Evolutionary conservation across 805 yeast species (phyloP).

Genomic region (Kazachstania kunashirensis): DNA sequence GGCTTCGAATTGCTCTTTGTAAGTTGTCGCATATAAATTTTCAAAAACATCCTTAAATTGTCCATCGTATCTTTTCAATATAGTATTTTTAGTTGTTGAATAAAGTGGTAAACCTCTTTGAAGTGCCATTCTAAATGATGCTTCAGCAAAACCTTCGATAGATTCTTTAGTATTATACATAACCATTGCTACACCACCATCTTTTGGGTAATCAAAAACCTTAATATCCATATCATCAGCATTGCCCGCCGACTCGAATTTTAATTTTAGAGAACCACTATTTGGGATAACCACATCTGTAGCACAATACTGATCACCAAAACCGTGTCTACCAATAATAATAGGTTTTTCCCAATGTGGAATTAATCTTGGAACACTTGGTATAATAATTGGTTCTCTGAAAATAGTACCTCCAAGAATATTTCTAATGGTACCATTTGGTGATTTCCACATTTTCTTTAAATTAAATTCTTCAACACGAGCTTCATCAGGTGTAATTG

Average conservation of each 20-base stretch:
- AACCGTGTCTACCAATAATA: constrained; percentile 95
- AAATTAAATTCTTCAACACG: constrained; percentile 83
- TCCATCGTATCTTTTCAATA: constrained; percentile 89
- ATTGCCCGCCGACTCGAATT: constrained; percentile 63
- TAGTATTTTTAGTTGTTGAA: constrained; percentile 90
- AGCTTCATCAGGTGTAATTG: constrained; percentile 96
- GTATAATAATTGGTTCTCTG: constrained; percentile 92
- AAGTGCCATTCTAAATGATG: constrained; percentile 83
- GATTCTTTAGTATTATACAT: constrained; percentile 96
- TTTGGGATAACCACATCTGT: constrained; percentile 68
- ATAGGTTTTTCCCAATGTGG: constrained; percentile 94
- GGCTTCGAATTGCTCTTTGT: constrained; percentile 61
- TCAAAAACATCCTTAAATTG: constrained; percentile 91
- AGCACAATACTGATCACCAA: constrained; percentile 94
- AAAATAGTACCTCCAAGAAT: constrained; percentile 93
- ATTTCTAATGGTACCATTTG: constrained; percentile 95
- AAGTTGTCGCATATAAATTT: constrained; percentile 59
- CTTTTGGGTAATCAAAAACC: constrained; percentile 43
- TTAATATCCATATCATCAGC: constrained; percentile 24
- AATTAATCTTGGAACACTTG: constrained; percentile 75
- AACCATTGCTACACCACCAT: constrained; percentile 69
- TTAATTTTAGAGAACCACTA: constrained; percentile 62
- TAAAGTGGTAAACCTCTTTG: constrained; percentile 69
- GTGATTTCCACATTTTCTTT: constrained; percentile 96
- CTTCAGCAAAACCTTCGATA: constrained; percentile 81